These are phyloP conservation scores for Aspergillus brunneoviolaceus DNA, from an alignment of 2,329 filamentous ascomycete genomes.

Conservation along the genomic window DNA sequence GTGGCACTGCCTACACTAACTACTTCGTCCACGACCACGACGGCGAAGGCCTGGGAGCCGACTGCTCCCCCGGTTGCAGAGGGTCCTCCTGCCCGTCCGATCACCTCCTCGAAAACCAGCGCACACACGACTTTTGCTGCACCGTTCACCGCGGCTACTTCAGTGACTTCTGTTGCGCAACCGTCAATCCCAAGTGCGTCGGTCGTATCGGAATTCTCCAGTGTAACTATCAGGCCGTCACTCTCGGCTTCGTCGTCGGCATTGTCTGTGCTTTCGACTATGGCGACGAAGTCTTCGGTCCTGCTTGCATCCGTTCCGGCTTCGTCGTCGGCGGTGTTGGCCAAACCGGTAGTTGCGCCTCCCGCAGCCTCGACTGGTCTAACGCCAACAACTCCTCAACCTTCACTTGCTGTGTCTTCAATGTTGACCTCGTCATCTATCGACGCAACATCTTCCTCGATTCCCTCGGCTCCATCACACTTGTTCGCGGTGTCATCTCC, in stretches of 20 bases:
- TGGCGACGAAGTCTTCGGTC: not conserved
- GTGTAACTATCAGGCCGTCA: not conserved
- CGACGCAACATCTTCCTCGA: not conserved
- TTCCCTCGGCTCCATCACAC: not conserved
- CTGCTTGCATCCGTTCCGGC: not conserved
- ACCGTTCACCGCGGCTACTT: not conserved
- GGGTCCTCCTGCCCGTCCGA: not conserved
- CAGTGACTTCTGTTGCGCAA: not conserved
- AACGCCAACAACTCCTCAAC: too few species aligned
- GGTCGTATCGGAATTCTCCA: not conserved
- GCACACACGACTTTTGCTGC: not conserved
- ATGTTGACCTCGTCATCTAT: not conserved
- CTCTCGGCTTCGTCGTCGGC: not conserved
- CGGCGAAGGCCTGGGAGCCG: not conserved
- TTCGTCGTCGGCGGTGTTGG: not conserved
- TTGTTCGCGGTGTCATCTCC: not conserved
- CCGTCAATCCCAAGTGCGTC: not conserved
- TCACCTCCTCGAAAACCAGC: not conserved
- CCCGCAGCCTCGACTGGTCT: not conserved
- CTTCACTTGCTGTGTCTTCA: not conserved
- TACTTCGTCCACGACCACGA: not conserved
- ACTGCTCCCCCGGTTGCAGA: not conserved
- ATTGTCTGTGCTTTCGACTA: not conserved
- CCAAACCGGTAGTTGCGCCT: not conserved
- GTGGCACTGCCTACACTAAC: not conserved